These are phyloP conservation scores for Penicillium sp. DNA, from an alignment of 2,329 filamentous ascomycete species.

Conservation along the genomic window DNA sequence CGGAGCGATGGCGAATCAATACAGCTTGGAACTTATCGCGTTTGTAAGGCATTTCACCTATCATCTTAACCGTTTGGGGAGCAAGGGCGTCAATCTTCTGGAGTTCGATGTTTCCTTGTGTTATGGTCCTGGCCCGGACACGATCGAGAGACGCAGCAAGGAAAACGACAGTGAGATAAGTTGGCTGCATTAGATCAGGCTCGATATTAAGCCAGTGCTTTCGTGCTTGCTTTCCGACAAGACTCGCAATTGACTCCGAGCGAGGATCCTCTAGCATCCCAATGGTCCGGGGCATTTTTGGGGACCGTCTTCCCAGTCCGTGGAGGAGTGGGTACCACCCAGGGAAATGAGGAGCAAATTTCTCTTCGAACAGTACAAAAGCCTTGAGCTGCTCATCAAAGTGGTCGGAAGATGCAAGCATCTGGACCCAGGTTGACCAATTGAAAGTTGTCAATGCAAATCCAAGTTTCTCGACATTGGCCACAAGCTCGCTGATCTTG, in stretches of 20 bases:
- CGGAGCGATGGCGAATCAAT: slow-evolving; percentile 40
- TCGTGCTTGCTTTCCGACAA: slow-evolving; percentile 37
- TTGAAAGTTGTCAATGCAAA: slow-evolving; percentile 76
- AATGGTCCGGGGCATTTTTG: slow-evolving; percentile 32
- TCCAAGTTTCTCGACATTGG: slow-evolving; percentile 64
- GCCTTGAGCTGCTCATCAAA: slow-evolving; percentile 61
- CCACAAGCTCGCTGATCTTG: slow-evolving; percentile 57
- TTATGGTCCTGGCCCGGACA: slow-evolving; percentile 40
- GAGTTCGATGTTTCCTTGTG: slow-evolving; percentile 36
- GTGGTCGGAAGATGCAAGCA: slow-evolving; percentile 64
- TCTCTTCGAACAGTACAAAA: slow-evolving; percentile 73
- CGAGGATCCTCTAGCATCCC: slow-evolving; percentile 37
- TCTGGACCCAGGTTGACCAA: slow-evolving; percentile 78
- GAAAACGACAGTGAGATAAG: slow-evolving; percentile 50
- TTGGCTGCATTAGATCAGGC: slow-evolving; percentile 48
- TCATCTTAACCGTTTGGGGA: slow-evolving; percentile 40
- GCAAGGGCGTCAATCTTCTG: slow-evolving; percentile 34
- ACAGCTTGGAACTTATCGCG: slow-evolving; percentile 47
- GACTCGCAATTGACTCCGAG: slow-evolving; percentile 8
- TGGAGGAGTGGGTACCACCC: slow-evolving; percentile 64
- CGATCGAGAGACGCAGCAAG: slow-evolving; percentile 46
- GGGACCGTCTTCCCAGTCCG: slow-evolving; percentile 37
- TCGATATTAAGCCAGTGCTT: slow-evolving; percentile 42
- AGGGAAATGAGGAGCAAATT: slow-evolving; percentile 77
- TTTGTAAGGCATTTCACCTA: slow-evolving; percentile 44